Evolutionary conservation across 1,139 yeast species (phyloP), one percentile per base, ranked within the genome.

Genomic region (Blastobotrys arbuscula): DNA sequence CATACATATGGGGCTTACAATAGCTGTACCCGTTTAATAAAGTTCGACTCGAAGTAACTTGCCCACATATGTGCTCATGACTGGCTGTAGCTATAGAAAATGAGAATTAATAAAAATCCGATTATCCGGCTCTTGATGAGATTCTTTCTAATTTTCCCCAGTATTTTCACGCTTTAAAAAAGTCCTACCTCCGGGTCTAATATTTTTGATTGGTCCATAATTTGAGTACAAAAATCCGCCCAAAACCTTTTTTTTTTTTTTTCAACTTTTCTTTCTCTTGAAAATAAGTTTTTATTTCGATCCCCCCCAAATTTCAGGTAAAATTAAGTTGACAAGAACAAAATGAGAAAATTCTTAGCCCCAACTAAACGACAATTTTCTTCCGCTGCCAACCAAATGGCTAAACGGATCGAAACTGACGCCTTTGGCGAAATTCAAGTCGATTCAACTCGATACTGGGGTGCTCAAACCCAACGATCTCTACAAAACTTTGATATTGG

Each of bases 391-490:
- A 40, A 52, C 26, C 33, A 50, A 33, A 51, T 58, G 61, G 61
- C 61, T 45, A 68, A 66, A 60, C 82, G 97, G 74, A 78, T 78
- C 52, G 98, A 92, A 70, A 78, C 89, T 51, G 98, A 92, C 70
- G 97, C 97, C 47, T 92, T 92, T 65, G 98, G 98, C 59, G 96
- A 87, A 65, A 84, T 92, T 62, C 86, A 86, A 64, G 97, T 90
- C 47, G 95, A 89, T 51, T 72, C 78, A 53, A 77, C 84, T 64
- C 82, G 81, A 66, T 90, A 90, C 75, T 90, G 96, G 87, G 97
- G 98, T 53, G 97, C 98, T 39, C 98, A 92, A 73, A 92, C 98
- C 53, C 97, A 94, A 69, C 80, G 74, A 49, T 72, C 97, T 13
- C 77, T 82, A 61, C 85, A 83, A 71, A 92, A 92, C 77, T 92